Percentiles rank a stretch among this genome's conserved stretches.
Conservation (phyloP, 352 stramenopile species). For the Pythium rhizo-oryzae region DNA sequence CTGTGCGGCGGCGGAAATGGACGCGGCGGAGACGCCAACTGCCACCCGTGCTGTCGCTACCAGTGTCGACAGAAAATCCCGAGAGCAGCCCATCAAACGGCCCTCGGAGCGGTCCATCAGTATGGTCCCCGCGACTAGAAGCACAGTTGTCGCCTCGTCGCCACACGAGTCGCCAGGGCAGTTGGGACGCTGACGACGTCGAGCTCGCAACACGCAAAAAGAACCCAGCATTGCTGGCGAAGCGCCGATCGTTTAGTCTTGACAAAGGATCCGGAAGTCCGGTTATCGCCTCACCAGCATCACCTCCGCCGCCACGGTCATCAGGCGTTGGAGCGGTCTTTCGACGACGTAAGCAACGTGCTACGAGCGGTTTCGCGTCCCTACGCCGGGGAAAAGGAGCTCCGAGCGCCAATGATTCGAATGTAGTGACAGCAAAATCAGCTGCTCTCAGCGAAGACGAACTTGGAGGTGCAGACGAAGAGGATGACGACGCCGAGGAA, state of each 20-base stretch:
- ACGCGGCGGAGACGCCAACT: conserved; percentile 61
- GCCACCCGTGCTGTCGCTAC: conserved; percentile 43
- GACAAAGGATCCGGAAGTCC: conserved; percentile 21
- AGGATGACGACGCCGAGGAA: conserved; percentile 50
- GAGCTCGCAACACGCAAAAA: conserved; percentile 15
- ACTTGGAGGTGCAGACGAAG: conserved; percentile 9
- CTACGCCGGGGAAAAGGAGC: conserved; percentile 7
- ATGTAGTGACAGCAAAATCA: not conserved
- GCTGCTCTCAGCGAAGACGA: conserved; percentile 20
- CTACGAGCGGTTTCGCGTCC: conserved; percentile 1
- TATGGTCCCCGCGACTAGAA: not conserved
- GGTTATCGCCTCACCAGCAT: not conserved
- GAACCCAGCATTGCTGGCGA: conserved; percentile 9
- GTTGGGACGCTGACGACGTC: conserved; percentile 25
- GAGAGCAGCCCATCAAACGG: not conserved
- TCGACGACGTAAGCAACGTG: conserved; percentile 17
- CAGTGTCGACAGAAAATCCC: not conserved
- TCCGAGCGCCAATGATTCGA: not conserved
- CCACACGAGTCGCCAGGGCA: conserved; percentile 17
- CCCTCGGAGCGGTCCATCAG: not conserved
- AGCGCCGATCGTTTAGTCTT: conserved; percentile 27
- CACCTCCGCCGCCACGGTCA: conserved; percentile 6
- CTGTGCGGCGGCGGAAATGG: conserved; percentile 69
- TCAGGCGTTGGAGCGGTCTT: conserved; percentile 15
- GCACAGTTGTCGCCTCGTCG: conserved; percentile 15